These are phyloP conservation scores for Blastobotrys capitulatus DNA, from an alignment of 1,139 yeast species.

Conservation along the genomic window DNA sequence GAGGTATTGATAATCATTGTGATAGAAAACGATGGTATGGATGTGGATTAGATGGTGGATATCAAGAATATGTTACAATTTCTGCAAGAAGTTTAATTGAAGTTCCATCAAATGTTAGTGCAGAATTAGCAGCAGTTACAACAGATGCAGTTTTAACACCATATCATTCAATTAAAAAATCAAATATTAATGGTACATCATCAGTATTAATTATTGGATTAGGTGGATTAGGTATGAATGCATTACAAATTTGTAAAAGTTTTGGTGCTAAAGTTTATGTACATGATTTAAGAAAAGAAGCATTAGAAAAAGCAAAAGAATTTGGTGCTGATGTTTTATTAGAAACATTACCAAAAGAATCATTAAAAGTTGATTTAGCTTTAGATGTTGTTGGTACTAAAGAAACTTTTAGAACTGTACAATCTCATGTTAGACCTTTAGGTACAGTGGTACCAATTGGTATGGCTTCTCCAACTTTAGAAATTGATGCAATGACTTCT, in stretches of 20 bases:
- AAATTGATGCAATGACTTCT: constrained; percentile 33
- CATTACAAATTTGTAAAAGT: constrained; percentile 41
- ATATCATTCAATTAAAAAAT: constrained; percentile 42
- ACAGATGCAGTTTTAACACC: constrained; percentile 51
- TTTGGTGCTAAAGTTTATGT: constrained; percentile 43
- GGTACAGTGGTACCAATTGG: constrained; percentile 47
- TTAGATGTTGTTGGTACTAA: constrained; percentile 46
- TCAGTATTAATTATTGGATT: constrained; percentile 44
- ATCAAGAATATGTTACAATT: constrained; percentile 42
- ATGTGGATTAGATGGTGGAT: constrained; percentile 44
- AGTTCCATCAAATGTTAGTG: constrained; percentile 45
- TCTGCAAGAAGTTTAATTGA: constrained; percentile 18
- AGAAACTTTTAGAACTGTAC: constrained; percentile 29
- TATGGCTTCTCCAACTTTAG: constrained; percentile 37
- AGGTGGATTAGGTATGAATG: constrained; percentile 50
- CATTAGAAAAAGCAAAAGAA: constrained; percentile 32
- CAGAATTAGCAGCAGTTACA: constrained; percentile 46
- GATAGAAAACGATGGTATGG: constrained; percentile 32
- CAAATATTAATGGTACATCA: constrained; percentile 34
- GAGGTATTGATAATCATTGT: constrained; percentile 42
- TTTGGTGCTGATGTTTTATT: constrained; percentile 44
- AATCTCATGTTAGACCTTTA: constrained; percentile 32
- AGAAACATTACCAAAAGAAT: constrained; percentile 29
- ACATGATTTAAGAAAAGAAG: constrained; percentile 37
- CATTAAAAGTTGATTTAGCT: constrained; percentile 29